A percentile compares a stretch with the other conserved stretches of the same genome.
These are phyloP conservation scores for Nannochloropsis granulata DNA, from an alignment of 108 stramenopile genomes.

Conservation along the genomic window DNA sequence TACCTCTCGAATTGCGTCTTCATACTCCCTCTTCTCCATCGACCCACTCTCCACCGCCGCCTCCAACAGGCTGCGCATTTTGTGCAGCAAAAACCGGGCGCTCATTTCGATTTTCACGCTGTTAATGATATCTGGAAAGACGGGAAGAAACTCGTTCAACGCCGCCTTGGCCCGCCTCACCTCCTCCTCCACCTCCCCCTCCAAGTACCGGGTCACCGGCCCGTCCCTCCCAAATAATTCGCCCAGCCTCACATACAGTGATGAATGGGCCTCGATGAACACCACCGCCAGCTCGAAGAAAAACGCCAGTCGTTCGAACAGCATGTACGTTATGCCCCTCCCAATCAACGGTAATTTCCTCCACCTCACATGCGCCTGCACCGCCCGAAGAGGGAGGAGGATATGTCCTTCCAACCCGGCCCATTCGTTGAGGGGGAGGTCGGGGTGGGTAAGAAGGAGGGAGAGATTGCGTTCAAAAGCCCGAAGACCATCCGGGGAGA, in stretches of 20 bases:
- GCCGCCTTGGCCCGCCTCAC: not conserved
- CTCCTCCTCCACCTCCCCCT: not conserved
- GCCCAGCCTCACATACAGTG: not conserved
- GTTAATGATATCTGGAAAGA: not conserved
- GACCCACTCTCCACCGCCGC: not conserved
- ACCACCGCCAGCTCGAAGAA: conserved; percentile 18
- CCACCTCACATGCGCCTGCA: not conserved
- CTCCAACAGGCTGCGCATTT: not conserved
- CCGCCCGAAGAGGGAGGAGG: not conserved
- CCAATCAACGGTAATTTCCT: not conserved
- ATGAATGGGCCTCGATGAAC: conserved; percentile 8
- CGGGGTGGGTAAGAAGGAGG: not conserved
- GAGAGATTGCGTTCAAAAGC: not conserved
- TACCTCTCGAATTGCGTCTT: not conserved
- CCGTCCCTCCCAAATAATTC: not conserved
- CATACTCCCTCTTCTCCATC: not conserved
- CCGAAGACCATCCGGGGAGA: not conserved
- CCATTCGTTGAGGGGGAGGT: not conserved
- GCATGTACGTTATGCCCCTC: not conserved
- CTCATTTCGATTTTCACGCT: not conserved
- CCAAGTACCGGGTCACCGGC: not conserved
- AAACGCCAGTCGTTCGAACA: not conserved
- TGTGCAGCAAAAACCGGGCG: not conserved
- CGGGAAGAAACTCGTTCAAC: not conserved
- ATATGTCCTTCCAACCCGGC: not conserved